Evolutionary conservation across 192 early-diverging fungal genomes (phyloP).

Genomic region (Backusella westeae): DNA sequence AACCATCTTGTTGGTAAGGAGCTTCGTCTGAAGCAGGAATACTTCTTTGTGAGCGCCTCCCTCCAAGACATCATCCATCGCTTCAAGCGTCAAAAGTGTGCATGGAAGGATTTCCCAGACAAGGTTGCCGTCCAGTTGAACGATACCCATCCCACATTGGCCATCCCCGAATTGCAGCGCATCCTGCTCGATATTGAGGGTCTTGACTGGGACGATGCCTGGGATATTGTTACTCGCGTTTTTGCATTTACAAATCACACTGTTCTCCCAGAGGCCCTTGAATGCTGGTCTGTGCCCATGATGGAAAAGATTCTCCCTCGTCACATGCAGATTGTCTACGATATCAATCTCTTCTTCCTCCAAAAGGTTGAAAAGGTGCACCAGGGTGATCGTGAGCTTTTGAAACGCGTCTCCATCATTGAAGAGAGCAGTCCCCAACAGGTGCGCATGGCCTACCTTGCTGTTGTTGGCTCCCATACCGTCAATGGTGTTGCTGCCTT

Average conservation of each 20-base stretch:
- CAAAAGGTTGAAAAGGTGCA: conserved; percentile 86
- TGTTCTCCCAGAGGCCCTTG: conserved; percentile 96
- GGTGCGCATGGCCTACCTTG: conserved; percentile 95
- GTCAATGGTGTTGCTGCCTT: conserved; percentile 96
- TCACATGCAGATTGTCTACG: conserved; percentile 98
- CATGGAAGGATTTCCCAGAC: conserved; percentile 87
- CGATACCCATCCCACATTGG: conserved; percentile 97
- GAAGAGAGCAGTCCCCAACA: conserved; percentile 90
- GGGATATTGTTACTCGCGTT: conserved; percentile 82
- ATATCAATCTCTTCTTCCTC: conserved; percentile 98
- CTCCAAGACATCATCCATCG: conserved; percentile 86
- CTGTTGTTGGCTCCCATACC: conserved; percentile 91
- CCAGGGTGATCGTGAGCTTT: conserved; percentile 83
- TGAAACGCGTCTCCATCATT: conserved; percentile 90
- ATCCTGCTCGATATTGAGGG: conserved; percentile 91
- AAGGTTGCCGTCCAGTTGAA: conserved; percentile 97
- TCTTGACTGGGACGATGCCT: conserved; percentile 92
- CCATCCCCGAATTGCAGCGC: conserved; percentile 92
- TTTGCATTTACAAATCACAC: conserved; percentile 99
- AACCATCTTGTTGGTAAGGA: conserved; percentile 97
- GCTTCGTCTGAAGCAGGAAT: conserved; percentile 97
- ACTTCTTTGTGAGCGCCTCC: conserved; percentile 91
- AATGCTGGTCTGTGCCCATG: conserved; percentile 96
- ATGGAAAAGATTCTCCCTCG: conserved; percentile 89
- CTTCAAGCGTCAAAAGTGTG: conserved; percentile 69